Evolutionary conservation across 83 land plant species (phyloP).

Genomic region (Picea engelmannii): DNA sequence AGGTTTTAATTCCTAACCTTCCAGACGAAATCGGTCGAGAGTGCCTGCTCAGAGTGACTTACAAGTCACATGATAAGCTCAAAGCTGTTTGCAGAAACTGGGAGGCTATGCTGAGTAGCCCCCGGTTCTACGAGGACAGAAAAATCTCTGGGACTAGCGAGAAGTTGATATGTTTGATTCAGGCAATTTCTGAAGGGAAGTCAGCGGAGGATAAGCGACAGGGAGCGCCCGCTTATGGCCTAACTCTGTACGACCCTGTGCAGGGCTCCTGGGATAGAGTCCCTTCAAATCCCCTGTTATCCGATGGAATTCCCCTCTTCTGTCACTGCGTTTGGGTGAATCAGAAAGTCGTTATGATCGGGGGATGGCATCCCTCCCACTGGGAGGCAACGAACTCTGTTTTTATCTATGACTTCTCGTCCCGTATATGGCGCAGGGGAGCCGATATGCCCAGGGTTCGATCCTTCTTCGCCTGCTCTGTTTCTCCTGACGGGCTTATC

Average conservation of each 20-base stretch:
- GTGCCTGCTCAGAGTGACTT: too few species aligned
- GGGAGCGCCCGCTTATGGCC: neutral
- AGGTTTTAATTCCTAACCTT: neutral
- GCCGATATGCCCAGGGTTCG: conserved; percentile 12
- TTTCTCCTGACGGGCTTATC: neutral
- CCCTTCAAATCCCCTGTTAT: too few species aligned
- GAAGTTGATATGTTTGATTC: neutral
- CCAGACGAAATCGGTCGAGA: neutral
- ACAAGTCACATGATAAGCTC: too few species aligned
- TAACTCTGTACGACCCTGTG: neutral
- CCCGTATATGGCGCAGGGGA: neutral
- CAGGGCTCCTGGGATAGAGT: too few species aligned
- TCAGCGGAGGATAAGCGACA: neutral
- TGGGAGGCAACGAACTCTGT: too few species aligned
- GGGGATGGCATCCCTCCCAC: too few species aligned
- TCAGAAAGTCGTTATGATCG: neutral
- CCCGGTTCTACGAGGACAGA: neutral
- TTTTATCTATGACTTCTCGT: neutral
- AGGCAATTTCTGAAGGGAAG: neutral
- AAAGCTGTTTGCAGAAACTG: neutral
- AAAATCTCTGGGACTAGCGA: neutral
- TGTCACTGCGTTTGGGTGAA: neutral
- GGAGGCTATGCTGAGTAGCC: neutral
- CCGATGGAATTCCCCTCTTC: too few species aligned
- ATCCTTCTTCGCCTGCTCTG: neutral